Evolutionary conservation across 768 basidiomycete species (phyloP), one percentile per base, ranked within the genome.

Genomic region (Mycena capillaripes): DNA sequence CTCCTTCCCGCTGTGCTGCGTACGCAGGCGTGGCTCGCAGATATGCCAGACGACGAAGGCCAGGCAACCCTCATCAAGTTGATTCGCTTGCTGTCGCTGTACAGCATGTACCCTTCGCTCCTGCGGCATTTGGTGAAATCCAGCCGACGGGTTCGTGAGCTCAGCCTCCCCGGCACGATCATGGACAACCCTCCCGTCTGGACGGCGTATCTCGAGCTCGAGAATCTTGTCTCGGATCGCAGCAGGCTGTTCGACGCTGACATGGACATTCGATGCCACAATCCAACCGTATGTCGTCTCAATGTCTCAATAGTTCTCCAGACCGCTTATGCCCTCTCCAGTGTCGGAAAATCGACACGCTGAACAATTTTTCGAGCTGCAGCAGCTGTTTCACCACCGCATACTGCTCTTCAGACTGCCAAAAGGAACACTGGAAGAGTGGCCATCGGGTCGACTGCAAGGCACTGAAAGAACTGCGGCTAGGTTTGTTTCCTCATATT

Each of bases 21-120:
- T n/a, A 25, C 70, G 11, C 61, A 65, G 29, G 16, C 57, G 30
- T 75, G 74, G 74, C 34, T 72, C 30, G 57, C 32, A 12, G 73
- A 75, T 30, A 48, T 71, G 60, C 73, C 73, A 0, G 66, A 71
- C 38, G 73, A 68, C 40, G 62, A 60, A 1, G 70, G 56, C 1
- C 55, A 63, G 46, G 14, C 61, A 7, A 12, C 62, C 23, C 52
- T 69, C 34, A 27, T 60, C 12, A 61, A 60, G 23, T 30, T 72
- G 23, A 29, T 75, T 23, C 55, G 59, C 9, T 27, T 72, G 44
- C 42, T 75, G 40, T 69, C 74, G 32, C 58, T 75, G 14, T 72
- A 71, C 61, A 75, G 61, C 42, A 42, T 71, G 56, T 75, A 71
- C 42, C 70, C 74, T 6, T 75, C 74, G 21, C 40, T 75, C 32